Evolutionary conservation across 1,284 basidiomycete species (phyloP).

Genomic region (Tylopilus orsonianus): DNA sequence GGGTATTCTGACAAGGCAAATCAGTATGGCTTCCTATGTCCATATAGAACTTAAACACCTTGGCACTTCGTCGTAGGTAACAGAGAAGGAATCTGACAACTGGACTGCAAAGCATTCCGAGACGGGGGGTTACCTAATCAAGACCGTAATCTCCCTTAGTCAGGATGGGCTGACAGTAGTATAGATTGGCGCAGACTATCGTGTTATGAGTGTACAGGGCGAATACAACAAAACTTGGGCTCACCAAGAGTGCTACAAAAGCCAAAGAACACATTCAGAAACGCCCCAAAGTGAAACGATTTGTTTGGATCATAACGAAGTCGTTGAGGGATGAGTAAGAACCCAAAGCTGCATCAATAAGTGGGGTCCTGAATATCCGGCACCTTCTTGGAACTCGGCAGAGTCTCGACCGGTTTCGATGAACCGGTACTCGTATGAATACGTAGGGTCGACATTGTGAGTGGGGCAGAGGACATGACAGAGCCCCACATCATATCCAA

Average conservation of each 20-base stretch:
- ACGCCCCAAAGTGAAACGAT: slow-evolving; percentile 56
- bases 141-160: slow-evolving; percentile 36
- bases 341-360: slow-evolving; percentile 45
- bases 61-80: slow-evolving; percentile 56
- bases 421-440: not conserved
- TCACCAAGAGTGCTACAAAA: slow-evolving; percentile 63
- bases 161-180: slow-evolving; percentile 68
- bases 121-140: not conserved
- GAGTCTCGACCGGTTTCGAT: not conserved
- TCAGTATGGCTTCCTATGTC: not conserved
- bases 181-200: slow-evolving; percentile 58
- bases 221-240: slow-evolving; percentile 16
- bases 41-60: slow-evolving; percentile 30
- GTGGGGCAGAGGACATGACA: slow-evolving; percentile 3
- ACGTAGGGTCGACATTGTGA: slow-evolving; percentile 2
- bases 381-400: not conserved
- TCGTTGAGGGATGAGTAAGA: slow-evolving; percentile 61
- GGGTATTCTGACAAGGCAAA: slow-evolving; percentile 36
- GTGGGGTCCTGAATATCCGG: not conserved
- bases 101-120: slow-evolving; percentile 39
- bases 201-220: not conserved
- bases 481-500: not conserved
- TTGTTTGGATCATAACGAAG: slow-evolving; percentile 58
- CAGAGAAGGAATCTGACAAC: slow-evolving; percentile 50
- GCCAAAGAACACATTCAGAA: slow-evolving; percentile 63